These are phyloP conservation scores for Tillandsia fasciculata DNA, from an alignment of 176 grass and related monocot genomes.

Conservation along the genomic window DNA sequence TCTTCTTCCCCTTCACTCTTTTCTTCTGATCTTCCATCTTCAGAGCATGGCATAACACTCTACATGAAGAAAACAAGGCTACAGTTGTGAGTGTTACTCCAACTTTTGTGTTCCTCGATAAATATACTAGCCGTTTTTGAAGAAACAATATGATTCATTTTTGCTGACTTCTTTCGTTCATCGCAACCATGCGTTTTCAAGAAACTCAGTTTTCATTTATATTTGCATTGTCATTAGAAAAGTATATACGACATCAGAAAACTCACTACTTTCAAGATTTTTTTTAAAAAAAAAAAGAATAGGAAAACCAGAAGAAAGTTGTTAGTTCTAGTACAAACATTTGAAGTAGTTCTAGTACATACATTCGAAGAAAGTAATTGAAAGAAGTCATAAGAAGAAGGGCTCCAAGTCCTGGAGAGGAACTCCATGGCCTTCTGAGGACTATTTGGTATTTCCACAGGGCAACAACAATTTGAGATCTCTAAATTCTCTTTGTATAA, in stretches of 20 bases:
- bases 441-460: conserved; percentile 38
- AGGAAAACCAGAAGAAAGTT: background rate
- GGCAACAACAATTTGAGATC: conserved; percentile 24
- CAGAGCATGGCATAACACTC: conserved; percentile 18
- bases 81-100: conserved; percentile 3
- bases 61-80: background rate
- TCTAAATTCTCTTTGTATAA: conserved; percentile 37
- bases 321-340: background rate
- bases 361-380: conserved; percentile 77
- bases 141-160: background rate
- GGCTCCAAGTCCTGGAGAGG: conserved; percentile 91
- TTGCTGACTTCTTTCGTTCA: too few species aligned
- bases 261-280: background rate
- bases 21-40: conserved; percentile 17
- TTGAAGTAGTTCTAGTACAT: conserved; percentile 12
- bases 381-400: conserved; percentile 83
- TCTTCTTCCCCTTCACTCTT: conserved; percentile 6
- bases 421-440: conserved; percentile 72
- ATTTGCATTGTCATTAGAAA: background rate
- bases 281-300: background rate
- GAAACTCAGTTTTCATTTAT: too few species aligned
- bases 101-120: conserved; percentile 16
- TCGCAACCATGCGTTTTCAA: too few species aligned
- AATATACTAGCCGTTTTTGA: background rate
- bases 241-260: background rate